Conservation (phyloP, 176 grass and related monocot genomes). For the Alloteropsis semialata region DNA sequence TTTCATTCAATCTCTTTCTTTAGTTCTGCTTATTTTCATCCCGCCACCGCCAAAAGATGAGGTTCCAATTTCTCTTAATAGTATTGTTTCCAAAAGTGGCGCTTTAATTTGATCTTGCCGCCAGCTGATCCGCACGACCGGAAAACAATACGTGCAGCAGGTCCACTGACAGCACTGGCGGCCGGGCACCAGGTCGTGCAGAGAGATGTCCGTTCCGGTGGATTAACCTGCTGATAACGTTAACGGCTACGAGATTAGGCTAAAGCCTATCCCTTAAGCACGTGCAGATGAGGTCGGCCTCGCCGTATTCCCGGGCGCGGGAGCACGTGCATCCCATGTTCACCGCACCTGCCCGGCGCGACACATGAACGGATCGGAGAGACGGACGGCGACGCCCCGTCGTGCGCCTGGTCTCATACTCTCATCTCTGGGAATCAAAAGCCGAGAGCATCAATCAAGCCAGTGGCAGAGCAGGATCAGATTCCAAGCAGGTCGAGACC, state of each 20-base stretch:
- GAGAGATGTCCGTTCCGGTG: neutral
- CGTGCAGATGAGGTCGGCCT: neutral
- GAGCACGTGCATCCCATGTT: constrained; percentile 36
- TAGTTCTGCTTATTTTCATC: too few relatives aligned
- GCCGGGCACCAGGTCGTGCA: neutral
- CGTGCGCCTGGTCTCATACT: neutral
- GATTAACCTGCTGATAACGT: neutral
- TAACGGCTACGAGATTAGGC: neutral
- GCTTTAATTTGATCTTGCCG: neutral
- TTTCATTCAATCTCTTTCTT: too few relatives aligned
- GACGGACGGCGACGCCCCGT: neutral
- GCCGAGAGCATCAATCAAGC: neutral
- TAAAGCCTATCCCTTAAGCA: neutral
- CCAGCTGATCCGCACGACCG: neutral
- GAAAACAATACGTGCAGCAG: too few relatives aligned
- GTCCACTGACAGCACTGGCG: neutral
- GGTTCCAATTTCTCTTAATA: too few relatives aligned
- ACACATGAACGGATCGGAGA: neutral
- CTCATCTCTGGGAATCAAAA: neutral
- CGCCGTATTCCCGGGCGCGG: neutral
- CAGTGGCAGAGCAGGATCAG: neutral
- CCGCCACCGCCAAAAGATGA: too few relatives aligned
- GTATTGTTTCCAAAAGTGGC: too few relatives aligned
- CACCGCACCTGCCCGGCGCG: neutral
- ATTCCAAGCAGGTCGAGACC: neutral